A percentile compares a stretch with the other conserved stretches of the same genome.
Evolutionary conservation across 768 basidiomycete genomes (phyloP).

Genomic region (Russula sp.): DNA sequence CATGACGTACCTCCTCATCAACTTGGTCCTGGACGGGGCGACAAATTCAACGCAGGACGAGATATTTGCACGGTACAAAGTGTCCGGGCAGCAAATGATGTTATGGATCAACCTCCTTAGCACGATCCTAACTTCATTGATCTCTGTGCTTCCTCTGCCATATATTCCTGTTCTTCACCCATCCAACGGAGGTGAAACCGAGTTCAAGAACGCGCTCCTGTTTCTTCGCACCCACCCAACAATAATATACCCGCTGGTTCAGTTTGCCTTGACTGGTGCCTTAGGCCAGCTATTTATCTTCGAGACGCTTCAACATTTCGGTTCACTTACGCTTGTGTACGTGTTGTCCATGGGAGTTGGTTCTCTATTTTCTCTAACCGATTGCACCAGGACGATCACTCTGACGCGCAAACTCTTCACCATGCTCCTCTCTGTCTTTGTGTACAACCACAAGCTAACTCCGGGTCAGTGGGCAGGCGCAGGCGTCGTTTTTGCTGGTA

Average conservation of each 20-base stretch:
- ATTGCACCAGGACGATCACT: conserved; percentile 71
- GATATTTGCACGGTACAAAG: conserved; percentile 75
- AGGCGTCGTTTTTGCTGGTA: conserved; percentile 89
- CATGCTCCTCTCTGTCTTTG: conserved; percentile 90
- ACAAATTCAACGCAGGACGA: conserved; percentile 97
- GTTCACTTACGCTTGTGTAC: conserved; percentile 84
- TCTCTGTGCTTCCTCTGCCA: conserved; percentile 72
- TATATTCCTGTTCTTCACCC: conserved; percentile 83
- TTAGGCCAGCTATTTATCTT: conserved; percentile 98
- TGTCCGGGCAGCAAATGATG: conserved; percentile 98
- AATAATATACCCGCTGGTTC: conserved; percentile 65
- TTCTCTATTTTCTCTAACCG: conserved; percentile 20
- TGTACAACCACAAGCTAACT: conserved; percentile 85
- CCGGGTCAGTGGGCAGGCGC: conserved; percentile 92
- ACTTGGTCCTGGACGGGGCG: conserved; percentile 88
- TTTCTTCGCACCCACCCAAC: conserved; percentile 80
- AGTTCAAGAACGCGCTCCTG: conserved; percentile 62
- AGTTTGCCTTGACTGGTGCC: conserved; percentile 88
- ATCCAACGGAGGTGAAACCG: conserved; percentile 52
- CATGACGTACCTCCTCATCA: conserved; percentile 72
- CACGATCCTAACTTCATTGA: conserved; percentile 64
- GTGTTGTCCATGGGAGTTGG: conserved; percentile 32
- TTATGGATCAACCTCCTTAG: conserved; percentile 93
- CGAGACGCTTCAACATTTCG: conserved; percentile 90
- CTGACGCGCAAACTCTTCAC: conserved; percentile 96